Base-by-base conservation (phyloP, 192 early-diverging fungal genomes). In the Chytriomyces sp. region DNA sequence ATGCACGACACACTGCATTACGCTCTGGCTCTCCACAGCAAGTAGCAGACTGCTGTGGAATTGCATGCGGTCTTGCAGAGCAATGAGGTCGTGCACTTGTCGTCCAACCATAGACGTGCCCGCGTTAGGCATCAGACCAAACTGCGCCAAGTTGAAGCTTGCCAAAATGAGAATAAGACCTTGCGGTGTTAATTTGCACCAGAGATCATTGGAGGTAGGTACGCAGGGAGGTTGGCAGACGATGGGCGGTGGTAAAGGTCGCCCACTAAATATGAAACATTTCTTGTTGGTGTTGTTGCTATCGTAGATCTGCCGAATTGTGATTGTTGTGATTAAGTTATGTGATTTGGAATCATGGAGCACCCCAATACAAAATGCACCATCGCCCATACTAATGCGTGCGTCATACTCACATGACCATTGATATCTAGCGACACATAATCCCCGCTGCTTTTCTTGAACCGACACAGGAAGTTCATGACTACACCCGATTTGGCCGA, bases 341-440 rank as follows among this genome's bases (percentile, higher is more conserved):
- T 49, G 44, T 22, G 44, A 14, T n/a, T 49, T 49, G 22, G 44
- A 49, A 49, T n/a, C 14, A 22, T 22, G 44, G 22, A 49, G 22
- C 14, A 22, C 2, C 14, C 44, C 2, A 22, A 22, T 22, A 49
- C 17, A 3, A 2, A 14, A 49, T 14, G 44, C 44, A 49, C 14
- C 17, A 49, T n/a, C 44, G 44, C 14, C 44, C 14, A 14, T 22
- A 49, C 44, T n/a, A 49, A 49, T 14, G 22, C 44, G 44, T 52
- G 39, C 8, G 28, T 31, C 32, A 30, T 3, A 56, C 78, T 70
- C 52, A 89, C 78, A 70, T 86, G 87, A 1, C 90, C 90, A 40
- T 73, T 76, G 33, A 87, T 79, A 59, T 91, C 90, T 62, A 90
- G 56, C 78, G 89, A 91, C 32, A 89, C 73, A 68, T 89, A 90